phyloP scores from a whole-genome alignment of 2,329 filamentous ascomycete species.

The Aspergillus sp. region DNA sequence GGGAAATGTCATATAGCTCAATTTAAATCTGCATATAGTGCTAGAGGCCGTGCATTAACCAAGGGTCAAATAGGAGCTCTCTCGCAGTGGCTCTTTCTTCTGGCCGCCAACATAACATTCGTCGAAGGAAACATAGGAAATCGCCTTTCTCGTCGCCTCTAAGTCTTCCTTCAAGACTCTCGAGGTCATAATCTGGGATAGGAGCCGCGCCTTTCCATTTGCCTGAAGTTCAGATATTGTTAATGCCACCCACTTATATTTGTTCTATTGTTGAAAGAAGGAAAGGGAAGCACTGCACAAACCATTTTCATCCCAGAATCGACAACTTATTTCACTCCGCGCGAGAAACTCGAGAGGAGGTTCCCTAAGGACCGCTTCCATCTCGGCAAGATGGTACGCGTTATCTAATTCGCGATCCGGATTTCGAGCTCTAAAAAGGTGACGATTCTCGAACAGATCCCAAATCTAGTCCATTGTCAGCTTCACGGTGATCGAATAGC shows the following conservation, averaged over 20 bases:
- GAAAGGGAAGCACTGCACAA: neutral
- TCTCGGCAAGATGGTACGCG: slow-evolving; percentile 15
- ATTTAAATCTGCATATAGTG: too few relatives aligned
- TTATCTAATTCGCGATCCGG: slow-evolving; percentile 14
- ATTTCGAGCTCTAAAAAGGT: slow-evolving; percentile 8
- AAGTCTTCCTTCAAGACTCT: slow-evolving; percentile 13
- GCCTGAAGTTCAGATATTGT: slow-evolving; percentile 4
- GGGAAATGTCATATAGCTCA: too few relatives aligned
- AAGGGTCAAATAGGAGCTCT: slow-evolving; percentile 29
- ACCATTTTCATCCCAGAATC: slow-evolving; percentile 13
- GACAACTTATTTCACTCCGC: slow-evolving; percentile 7
- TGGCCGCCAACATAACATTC: slow-evolving; percentile 19
- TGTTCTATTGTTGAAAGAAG: too few relatives aligned
- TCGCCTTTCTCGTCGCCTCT: slow-evolving; percentile 14
- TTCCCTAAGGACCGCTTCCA: slow-evolving; percentile 11
- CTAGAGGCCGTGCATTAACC: slow-evolving; percentile 17
- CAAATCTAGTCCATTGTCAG: slow-evolving; percentile 10
- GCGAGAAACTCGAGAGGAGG: slow-evolving; percentile 10
- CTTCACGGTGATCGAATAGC: neutral
- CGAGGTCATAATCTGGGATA: slow-evolving; percentile 10
- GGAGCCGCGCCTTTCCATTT: slow-evolving; percentile 10
- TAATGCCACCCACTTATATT: neutral
- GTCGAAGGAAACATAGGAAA: slow-evolving; percentile 18
- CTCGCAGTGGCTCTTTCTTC: slow-evolving; percentile 18
- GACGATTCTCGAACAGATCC: slow-evolving; percentile 10